Percentiles rank a stretch among this genome's conserved stretches.
phyloP scores from a whole-genome alignment of 495 filamentous ascomycete species.

The Penicillium tannophilum region DNA sequence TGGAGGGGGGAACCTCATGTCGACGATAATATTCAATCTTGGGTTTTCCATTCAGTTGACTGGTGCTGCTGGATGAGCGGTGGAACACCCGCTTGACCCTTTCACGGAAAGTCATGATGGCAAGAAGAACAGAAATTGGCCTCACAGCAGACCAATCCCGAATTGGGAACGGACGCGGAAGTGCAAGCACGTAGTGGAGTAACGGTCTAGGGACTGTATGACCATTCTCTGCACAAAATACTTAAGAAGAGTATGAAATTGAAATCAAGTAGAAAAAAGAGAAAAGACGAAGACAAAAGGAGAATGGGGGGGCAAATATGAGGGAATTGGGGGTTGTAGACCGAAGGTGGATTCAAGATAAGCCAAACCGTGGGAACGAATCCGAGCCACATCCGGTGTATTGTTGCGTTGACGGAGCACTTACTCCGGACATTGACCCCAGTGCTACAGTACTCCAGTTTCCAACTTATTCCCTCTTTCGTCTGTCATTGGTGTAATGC shows the following conservation, averaged over 20 bases:
- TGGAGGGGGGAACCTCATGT: conserved; percentile 52
- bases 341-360: conserved; percentile 13
- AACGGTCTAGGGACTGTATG: conserved; percentile 12
- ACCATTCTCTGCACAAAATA: conserved; percentile 21
- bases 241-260: conserved; percentile 1
- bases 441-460: background rate
- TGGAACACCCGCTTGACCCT: conserved; percentile 45
- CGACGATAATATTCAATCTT: conserved; percentile 56
- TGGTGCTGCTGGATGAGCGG: conserved; percentile 33
- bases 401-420: background rate
- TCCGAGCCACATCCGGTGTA: conserved; percentile 3
- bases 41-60: conserved; percentile 35
- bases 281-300: conserved; percentile 3
- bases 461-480: background rate
- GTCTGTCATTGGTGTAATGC: background rate
- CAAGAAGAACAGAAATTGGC: conserved; percentile 2
- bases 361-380: conserved; percentile 28
- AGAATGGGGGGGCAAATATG: conserved; percentile 5
- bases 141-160: conserved; percentile 41
- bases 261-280: conserved; percentile 4
- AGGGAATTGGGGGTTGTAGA: conserved; percentile 5
- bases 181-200: conserved; percentile 40
- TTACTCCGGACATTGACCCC: background rate
- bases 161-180: conserved; percentile 37
- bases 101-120: conserved; percentile 49